A percentile compares a stretch with the other conserved stretches of the same genome.
Conservation (phyloP, 352 stramenopile genomes). For the Pythium phragmitis region DNA sequence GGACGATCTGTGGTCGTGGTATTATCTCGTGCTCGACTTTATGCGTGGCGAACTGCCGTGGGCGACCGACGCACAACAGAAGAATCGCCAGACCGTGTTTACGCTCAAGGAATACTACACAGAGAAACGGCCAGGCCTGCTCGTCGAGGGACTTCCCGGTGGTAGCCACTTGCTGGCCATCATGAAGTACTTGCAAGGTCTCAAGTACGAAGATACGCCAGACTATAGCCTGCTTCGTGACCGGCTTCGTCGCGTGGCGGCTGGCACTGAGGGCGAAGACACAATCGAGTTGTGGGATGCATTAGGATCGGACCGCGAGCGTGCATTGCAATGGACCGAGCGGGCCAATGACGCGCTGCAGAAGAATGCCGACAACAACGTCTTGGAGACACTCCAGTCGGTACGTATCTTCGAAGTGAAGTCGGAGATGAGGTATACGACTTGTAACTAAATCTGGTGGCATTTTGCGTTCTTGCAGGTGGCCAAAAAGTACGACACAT, state of each 20-base stretch:
- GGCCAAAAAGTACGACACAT: constrained; percentile 76
- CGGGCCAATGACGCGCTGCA: constrained; percentile 48
- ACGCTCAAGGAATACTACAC: constrained; percentile 84
- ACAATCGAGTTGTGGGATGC: constrained; percentile 48
- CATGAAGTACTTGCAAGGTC: constrained; percentile 70
- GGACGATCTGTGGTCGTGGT: constrained; percentile 89
- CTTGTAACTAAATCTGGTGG: constrained; percentile 1
- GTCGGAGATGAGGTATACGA: not conserved
- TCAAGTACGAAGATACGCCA: constrained; percentile 74
- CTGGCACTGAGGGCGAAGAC: constrained; percentile 37
- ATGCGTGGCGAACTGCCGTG: constrained; percentile 83
- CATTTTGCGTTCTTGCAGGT: constrained; percentile 29
- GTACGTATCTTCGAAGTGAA: constrained; percentile 21
- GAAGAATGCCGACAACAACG: constrained; percentile 31
- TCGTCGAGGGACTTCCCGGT: constrained; percentile 74
- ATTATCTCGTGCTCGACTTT: constrained; percentile 89
- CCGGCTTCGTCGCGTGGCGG: constrained; percentile 37
- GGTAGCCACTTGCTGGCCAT: constrained; percentile 69
- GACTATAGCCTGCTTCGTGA: constrained; percentile 59
- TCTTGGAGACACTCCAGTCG: constrained; percentile 52
- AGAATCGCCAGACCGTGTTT: constrained; percentile 81
- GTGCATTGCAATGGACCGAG: constrained; percentile 52
- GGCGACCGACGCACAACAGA: constrained; percentile 78
- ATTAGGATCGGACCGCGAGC: constrained; percentile 42
- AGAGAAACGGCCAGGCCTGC: constrained; percentile 57